A percentile compares a stretch with the other conserved stretches of the same genome.
phyloP scores from a whole-genome alignment of 2,329 filamentous ascomycete species.

The Microsporum ferrugineum region DNA sequence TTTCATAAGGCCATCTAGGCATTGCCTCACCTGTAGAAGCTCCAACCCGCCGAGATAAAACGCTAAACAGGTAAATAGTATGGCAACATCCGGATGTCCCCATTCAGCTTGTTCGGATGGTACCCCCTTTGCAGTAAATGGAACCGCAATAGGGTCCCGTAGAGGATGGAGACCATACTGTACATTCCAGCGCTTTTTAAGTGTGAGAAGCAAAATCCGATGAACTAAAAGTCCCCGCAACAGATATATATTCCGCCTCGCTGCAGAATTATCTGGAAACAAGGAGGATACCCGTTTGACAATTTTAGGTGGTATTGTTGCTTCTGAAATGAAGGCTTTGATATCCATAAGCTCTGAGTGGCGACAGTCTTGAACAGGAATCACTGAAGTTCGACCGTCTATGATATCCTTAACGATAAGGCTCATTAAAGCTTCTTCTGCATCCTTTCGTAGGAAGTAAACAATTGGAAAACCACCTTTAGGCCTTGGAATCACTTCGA shows the following conservation, averaged over 20 bases:
- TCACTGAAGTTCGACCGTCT: slow-evolving; percentile 19
- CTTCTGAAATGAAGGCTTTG: slow-evolving; percentile 9
- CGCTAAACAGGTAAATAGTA: slow-evolving; percentile 44
- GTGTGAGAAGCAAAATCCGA: slow-evolving; percentile 43
- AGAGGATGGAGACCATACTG: slow-evolving; percentile 48
- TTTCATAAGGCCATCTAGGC: slow-evolving; percentile 38
- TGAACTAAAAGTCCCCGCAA: slow-evolving; percentile 42
- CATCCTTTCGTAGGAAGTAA: slow-evolving; percentile 42
- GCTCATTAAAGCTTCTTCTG: slow-evolving; percentile 35
- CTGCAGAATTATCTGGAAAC: slow-evolving; percentile 8
- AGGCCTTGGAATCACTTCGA: slow-evolving; percentile 39
- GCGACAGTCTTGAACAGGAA: slow-evolving; percentile 13
- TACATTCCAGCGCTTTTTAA: slow-evolving; percentile 54
- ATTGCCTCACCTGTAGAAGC: slow-evolving; percentile 39
- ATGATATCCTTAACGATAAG: slow-evolving; percentile 35
- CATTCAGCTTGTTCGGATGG: slow-evolving; percentile 49
- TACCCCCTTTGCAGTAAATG: slow-evolving; percentile 49
- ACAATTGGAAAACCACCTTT: slow-evolving; percentile 43
- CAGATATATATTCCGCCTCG: slow-evolving; percentile 12
- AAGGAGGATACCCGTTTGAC: slow-evolving; percentile 1
- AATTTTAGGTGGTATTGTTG: not conserved
- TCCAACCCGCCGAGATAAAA: slow-evolving; percentile 48
- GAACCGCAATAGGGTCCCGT: slow-evolving; percentile 44
- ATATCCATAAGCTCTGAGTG: not conserved
- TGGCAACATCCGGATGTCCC: slow-evolving; percentile 49